Evolutionary conservation across 768 basidiomycete genomes (phyloP).

Genomic region (Tylopilus sp.): DNA sequence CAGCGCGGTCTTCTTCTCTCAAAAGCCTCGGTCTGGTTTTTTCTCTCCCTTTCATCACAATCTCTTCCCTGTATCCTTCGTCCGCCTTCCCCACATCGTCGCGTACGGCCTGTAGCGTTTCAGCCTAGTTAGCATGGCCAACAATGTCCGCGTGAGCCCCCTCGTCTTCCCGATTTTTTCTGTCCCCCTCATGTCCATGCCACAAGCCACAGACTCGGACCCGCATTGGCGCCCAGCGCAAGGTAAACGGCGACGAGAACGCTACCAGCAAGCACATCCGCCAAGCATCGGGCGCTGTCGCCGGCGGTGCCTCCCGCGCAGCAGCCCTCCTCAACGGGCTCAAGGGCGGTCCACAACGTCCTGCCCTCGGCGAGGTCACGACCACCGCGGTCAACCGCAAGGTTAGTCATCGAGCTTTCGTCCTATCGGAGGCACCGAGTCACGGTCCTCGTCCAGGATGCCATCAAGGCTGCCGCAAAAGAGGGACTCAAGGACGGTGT

Average conservation of each 20-base stretch:
- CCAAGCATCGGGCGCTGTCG: constrained; percentile 50
- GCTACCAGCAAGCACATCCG: constrained; percentile 65
- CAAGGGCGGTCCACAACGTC: constrained; percentile 62
- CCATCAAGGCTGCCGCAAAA: constrained; percentile 51
- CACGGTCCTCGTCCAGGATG: constrained; percentile 25
- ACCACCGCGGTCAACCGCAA: constrained; percentile 75
- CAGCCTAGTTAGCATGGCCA: constrained; percentile 45
- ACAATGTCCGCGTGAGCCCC: constrained; percentile 53
- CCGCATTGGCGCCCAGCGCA: constrained; percentile 62
- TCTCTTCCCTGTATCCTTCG: constrained; percentile 22
- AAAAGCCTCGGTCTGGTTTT: constrained; percentile 25
- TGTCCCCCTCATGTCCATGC: constrained; percentile 5
- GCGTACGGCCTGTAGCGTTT: constrained; percentile 26
- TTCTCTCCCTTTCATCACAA: constrained; percentile 31
- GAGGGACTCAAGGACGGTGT: constrained; percentile 50
- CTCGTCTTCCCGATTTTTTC: neutral
- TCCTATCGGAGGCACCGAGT: constrained; percentile 1
- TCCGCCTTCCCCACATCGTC: constrained; percentile 16
- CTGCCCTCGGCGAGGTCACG: constrained; percentile 80
- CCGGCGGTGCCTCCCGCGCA: constrained; percentile 49
- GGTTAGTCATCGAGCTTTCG: constrained; percentile 38
- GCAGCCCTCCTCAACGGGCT: constrained; percentile 36
- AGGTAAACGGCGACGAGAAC: constrained; percentile 74
- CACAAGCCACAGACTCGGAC: constrained; percentile 63
- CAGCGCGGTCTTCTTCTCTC: too few relatives aligned